These are phyloP conservation scores for Nothomitra cinnamomea DNA, from an alignment of 2,329 filamentous ascomycete species.

Conservation along the genomic window DNA sequence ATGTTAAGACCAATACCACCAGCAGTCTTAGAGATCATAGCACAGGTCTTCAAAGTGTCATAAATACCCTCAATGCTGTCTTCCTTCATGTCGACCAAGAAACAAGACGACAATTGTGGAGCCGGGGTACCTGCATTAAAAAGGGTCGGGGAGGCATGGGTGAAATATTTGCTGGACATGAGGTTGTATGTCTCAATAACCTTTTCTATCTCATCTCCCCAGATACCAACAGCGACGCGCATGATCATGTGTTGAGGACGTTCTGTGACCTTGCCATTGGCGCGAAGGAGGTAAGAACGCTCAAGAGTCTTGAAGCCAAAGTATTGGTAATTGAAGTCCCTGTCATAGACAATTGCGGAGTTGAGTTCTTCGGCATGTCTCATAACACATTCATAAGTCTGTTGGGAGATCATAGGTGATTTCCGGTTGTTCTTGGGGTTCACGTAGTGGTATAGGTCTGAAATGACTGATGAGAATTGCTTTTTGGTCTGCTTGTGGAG, in stretches of 20 bases:
- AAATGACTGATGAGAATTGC: conserved; percentile 92
- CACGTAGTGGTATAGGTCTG: conserved; percentile 86
- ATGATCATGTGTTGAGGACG: conserved; percentile 99
- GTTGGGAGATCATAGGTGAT: conserved; percentile 88
- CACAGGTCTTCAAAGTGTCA: conserved; percentile 96
- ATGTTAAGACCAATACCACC: conserved; percentile 95
- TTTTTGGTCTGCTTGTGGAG: conserved; percentile 99
- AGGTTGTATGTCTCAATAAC: conserved; percentile 96
- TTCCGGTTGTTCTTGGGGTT: conserved; percentile 76
- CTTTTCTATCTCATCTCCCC: conserved; percentile 85
- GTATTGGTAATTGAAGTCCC: conserved; percentile 99
- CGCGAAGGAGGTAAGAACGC: conserved; percentile 89
- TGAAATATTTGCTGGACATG: conserved; percentile 98
- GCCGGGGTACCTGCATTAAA: conserved; percentile 96
- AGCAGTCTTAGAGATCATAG: conserved; percentile 99
- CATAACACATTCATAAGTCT: conserved; percentile 86
- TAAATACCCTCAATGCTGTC: conserved; percentile 99
- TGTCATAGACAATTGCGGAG: conserved; percentile 96
- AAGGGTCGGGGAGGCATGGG: conserved; percentile 89
- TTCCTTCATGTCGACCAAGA: conserved; percentile 98
- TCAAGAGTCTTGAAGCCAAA: conserved; percentile 99
- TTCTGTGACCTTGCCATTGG: conserved; percentile 91
- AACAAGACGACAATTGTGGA: conserved; percentile 91
- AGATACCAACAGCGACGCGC: conserved; percentile 94
- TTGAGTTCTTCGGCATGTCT: conserved; percentile 93